These are phyloP conservation scores for Mycena citricolor DNA, from an alignment of 1,284 basidiomycete genomes.

Conservation along the genomic window DNA sequence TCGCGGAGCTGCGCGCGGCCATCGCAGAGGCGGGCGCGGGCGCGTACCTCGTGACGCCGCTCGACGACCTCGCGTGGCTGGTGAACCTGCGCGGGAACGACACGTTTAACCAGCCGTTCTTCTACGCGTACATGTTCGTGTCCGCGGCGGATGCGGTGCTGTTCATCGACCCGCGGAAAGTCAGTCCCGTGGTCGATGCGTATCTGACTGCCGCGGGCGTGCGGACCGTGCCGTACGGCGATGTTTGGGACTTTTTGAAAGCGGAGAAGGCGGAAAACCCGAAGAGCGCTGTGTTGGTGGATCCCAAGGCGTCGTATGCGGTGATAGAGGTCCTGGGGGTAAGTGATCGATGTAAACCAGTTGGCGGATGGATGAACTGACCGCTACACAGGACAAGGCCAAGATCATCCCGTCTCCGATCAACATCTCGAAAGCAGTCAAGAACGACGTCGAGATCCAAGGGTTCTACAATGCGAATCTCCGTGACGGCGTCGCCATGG, in stretches of 20 bases:
- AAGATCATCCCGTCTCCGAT: constrained; percentile 21
- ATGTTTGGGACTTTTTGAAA: constrained; percentile 20
- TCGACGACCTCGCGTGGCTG: constrained; percentile 23
- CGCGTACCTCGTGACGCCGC: constrained; percentile 21
- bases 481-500: constrained; percentile 20
- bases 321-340: constrained; percentile 18
- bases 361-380: too few species aligned
- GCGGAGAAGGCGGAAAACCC: constrained; percentile 11
- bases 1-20: constrained; percentile 18
- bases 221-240: constrained; percentile 10
- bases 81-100: constrained; percentile 21
- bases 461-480: constrained; percentile 23
- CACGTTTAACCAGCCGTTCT: constrained; percentile 23
- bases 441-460: constrained; percentile 18
- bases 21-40: too few species aligned
- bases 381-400: constrained; percentile 10
- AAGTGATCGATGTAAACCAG: background rate
- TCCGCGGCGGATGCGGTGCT: constrained; percentile 15
- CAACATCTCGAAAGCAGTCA: constrained; percentile 19
- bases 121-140: constrained; percentile 22
- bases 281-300: constrained; percentile 19
- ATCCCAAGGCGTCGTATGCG: constrained; percentile 23
- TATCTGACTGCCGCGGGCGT: constrained; percentile 15
- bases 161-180: constrained; percentile 20
- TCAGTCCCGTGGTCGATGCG: constrained; percentile 6